phyloP scores from a whole-genome alignment of 2,329 filamentous ascomycete species.

The Magnaporthiopsis rhizophila region DNA sequence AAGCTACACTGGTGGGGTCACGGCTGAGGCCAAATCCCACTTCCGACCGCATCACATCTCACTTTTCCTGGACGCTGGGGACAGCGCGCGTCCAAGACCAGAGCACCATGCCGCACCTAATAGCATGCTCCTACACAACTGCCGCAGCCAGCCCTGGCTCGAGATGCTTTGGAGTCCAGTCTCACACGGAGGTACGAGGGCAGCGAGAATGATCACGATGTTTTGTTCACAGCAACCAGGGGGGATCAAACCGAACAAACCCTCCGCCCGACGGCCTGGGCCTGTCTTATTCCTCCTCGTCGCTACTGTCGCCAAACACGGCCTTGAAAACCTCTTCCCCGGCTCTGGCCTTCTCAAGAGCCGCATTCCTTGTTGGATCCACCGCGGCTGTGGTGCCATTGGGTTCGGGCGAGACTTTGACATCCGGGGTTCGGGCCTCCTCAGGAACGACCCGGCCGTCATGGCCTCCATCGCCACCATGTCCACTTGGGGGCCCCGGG shows the following conservation, averaged over 20 bases:
- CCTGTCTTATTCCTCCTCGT: slow-evolving; percentile 36
- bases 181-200: background rate
- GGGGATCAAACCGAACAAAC: background rate
- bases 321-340: slow-evolving; percentile 78
- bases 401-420: slow-evolving; percentile 2
- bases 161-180: too few species aligned
- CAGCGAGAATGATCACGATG: background rate
- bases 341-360: slow-evolving; percentile 64
- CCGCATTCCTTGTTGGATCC: slow-evolving; percentile 70
- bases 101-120: background rate
- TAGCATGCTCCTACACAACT: too few species aligned
- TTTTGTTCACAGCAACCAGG: background rate
- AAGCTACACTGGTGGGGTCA: background rate
- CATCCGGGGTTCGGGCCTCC: background rate
- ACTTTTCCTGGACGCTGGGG: background rate
- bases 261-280: too few species aligned
- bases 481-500: background rate
- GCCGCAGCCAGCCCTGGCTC: too few species aligned
- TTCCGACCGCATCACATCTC: background rate
- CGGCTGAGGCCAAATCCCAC: background rate
- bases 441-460: background rate
- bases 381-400: slow-evolving; percentile 29
- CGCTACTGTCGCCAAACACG: slow-evolving; percentile 86
- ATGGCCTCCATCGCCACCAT: slow-evolving; percentile 4
- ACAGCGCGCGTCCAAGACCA: background rate